These are phyloP conservation scores for Basipetospora chlamydospora DNA, from an alignment of 2,329 filamentous ascomycete genomes.

Conservation along the genomic window DNA sequence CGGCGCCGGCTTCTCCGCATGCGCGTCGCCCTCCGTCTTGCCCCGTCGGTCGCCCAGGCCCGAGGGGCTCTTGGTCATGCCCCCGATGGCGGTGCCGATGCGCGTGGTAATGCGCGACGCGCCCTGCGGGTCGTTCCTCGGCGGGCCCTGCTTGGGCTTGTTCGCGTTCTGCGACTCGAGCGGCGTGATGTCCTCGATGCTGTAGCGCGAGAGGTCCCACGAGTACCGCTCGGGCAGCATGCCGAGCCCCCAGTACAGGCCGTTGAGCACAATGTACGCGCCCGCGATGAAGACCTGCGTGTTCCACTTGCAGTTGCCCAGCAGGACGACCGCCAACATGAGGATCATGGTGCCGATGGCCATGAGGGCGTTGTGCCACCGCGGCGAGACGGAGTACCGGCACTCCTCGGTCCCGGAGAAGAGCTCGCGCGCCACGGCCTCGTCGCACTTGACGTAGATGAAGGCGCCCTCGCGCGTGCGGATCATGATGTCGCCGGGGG, in stretches of 20 bases:
- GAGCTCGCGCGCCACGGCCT: constrained; percentile 47
- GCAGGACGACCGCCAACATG: constrained; percentile 45
- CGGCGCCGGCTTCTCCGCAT: neutral
- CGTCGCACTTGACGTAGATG: constrained; percentile 39
- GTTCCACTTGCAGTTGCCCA: constrained; percentile 48
- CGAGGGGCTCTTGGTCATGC: neutral
- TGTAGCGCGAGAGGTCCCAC: constrained; percentile 43
- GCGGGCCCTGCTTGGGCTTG: constrained; percentile 20
- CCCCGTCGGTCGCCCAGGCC: no score
- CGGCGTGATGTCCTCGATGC: constrained; percentile 25
- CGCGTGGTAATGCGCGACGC: neutral
- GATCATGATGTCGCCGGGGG: constrained; percentile 44
- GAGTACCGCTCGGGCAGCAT: constrained; percentile 32
- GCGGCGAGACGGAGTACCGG: constrained; percentile 31
- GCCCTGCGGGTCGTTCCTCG: constrained; percentile 12
- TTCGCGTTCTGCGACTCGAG: constrained; percentile 22
- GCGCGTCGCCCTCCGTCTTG: neutral
- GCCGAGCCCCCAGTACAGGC: constrained; percentile 41
- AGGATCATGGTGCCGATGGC: constrained; percentile 42
- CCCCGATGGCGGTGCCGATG: neutral
- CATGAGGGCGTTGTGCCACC: constrained; percentile 37
- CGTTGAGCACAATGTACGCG: constrained; percentile 45
- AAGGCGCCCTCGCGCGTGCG: constrained; percentile 46
- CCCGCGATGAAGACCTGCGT: constrained; percentile 44
- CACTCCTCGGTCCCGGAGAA: constrained; percentile 48